These are phyloP conservation scores for Clarireedia homoeocarpa DNA, from an alignment of 2,329 filamentous ascomycete species.

Conservation along the genomic window DNA sequence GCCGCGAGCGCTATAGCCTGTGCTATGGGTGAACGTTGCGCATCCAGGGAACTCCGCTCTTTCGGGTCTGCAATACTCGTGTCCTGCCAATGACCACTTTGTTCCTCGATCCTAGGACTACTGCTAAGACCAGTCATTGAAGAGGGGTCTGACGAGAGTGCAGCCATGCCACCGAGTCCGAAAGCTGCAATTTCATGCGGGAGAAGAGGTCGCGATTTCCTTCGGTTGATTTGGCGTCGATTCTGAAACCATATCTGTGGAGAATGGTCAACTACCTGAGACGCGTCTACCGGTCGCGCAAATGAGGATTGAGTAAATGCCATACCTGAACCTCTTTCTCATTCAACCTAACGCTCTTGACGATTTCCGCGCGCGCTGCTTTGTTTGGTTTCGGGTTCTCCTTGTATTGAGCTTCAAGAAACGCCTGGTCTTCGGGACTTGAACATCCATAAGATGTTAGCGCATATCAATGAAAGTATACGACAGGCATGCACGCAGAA, in stretches of 20 bases:
- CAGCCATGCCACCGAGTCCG: slow-evolving; percentile 37
- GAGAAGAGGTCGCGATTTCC: slow-evolving; percentile 77
- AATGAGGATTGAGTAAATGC: slow-evolving; percentile 10
- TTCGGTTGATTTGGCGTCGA: slow-evolving; percentile 81
- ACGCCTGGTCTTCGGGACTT: slow-evolving; percentile 80
- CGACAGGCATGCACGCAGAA: not conserved
- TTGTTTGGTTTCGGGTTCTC: slow-evolving; percentile 89
- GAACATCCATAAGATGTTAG: slow-evolving; percentile 12
- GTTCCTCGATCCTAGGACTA: slow-evolving; percentile 17
- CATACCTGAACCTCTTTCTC: slow-evolving; percentile 95
- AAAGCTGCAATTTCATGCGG: slow-evolving; percentile 65
- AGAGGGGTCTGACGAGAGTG: slow-evolving; percentile 26
- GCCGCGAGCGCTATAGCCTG: not conserved
- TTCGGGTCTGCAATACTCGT: slow-evolving; percentile 5
- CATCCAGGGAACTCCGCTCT: not conserved
- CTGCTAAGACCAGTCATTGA: slow-evolving; percentile 17
- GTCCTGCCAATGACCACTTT: not conserved
- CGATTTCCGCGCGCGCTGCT: slow-evolving; percentile 73
- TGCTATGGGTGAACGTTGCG: not conserved
- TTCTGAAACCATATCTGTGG: slow-evolving; percentile 97
- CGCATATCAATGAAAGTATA: not conserved
- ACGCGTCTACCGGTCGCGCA: slow-evolving; percentile 11
- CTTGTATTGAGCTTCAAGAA: slow-evolving; percentile 79
- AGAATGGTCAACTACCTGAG: not conserved
- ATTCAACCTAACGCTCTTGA: slow-evolving; percentile 69